These are phyloP conservation scores for Melanomma pulvis-pyrius DNA, from an alignment of 495 filamentous ascomycete species.

Conservation along the genomic window DNA sequence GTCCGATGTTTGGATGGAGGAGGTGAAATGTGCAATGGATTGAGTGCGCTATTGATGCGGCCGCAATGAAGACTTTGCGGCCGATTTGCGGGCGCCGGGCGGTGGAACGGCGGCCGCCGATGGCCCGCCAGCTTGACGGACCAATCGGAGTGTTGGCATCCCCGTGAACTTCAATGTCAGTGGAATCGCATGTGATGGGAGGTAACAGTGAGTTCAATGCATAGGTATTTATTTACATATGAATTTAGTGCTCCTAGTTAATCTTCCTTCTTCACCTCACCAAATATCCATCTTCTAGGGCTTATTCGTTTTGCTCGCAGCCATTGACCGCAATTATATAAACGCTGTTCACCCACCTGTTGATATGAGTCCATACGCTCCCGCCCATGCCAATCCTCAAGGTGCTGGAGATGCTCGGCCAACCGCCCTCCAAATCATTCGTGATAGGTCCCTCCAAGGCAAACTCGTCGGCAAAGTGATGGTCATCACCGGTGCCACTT, in stretches of 20 bases:
- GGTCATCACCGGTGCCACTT: conserved; percentile 55
- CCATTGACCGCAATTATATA: not conserved
- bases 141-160: not conserved
- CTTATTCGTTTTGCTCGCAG: not conserved
- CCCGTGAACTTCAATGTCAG: no score
- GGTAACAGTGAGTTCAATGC: no score
- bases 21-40: no score
- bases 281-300: not conserved
- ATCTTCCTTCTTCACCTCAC: not conserved
- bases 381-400: conserved; percentile 47
- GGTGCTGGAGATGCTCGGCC: conserved; percentile 60
- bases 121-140: not conserved
- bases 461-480: conserved; percentile 52
- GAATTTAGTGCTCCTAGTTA: no score
- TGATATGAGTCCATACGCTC: conserved; percentile 45
- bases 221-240: no score
- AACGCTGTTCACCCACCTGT: not conserved
- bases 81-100: not conserved
- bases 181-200: no score
- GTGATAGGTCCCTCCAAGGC: conserved; percentile 37
- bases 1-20: not conserved
- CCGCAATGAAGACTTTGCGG: not conserved
- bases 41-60: no score
- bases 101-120: not conserved
- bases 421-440: conserved; percentile 58